Base-by-base conservation (phyloP, 371 early-diverging fungal species). In the Mucor saturninus region DNA sequence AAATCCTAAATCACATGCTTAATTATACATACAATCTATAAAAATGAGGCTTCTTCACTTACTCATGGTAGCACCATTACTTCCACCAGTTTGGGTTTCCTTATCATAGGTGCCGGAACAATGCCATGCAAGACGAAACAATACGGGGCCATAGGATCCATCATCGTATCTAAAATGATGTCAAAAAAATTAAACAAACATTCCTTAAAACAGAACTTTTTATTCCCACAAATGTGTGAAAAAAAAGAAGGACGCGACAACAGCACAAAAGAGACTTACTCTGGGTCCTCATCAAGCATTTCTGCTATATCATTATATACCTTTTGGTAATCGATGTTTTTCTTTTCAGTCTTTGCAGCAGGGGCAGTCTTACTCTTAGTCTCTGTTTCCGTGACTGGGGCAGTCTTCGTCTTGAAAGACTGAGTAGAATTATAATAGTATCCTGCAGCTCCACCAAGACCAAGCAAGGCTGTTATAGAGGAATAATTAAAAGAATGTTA, bases 91-190 rank as follows among this genome's bases (percentile, higher is more conserved):
- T 55, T 83, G 80, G 50, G 90, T 74, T 54, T 81, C 81, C 68
- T 80, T 79, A 79, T 94, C 92, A 71, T 89, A 96, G 39, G 97
- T 98, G 21, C 98, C 98, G 49, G 95, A 86, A 7, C 94, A 87
- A 80, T 98, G 98, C 97, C 96, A 95, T 8, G 96, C 95, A 28
- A 94, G 86, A 48, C 94, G 93, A 46, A 97, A 77, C 59, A 98
- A 83, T 21, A 98, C 87, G 13, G 96, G 96, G 4, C 93, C 96
- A 71, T 88, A 86, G 29, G 90, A 90, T 56, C 96, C 97, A 69
- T 98, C 97, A 74, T 98, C 98, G 64, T 93, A 94, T 76, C 77
- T 77, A 62, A 51, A 45, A 42, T 13, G 42, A 5, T n/a, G 15
- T 5, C 13, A 15, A 45, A 14, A 40, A 32, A 43, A 38, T 26